phyloP scores from a whole-genome alignment of 352 stramenopile genomes.

The Pythium utonaiense region DNA sequence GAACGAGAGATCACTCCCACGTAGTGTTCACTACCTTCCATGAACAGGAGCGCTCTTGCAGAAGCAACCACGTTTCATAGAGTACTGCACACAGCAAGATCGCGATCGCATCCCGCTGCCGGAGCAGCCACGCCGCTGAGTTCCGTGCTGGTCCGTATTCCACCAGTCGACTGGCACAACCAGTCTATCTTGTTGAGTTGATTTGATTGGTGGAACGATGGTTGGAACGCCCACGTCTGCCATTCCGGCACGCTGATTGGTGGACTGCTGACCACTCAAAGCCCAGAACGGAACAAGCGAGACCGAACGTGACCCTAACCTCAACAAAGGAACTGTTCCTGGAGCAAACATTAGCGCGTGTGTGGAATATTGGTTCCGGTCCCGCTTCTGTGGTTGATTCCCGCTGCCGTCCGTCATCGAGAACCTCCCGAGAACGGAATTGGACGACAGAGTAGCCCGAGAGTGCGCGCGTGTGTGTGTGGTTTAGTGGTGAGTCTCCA shows the following conservation, averaged over 20 bases:
- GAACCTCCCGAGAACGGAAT: slow-evolving; percentile 17
- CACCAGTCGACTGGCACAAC: neutral
- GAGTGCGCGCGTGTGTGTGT: neutral
- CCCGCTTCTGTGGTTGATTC: slow-evolving; percentile 6
- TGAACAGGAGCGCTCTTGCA: too few relatives aligned
- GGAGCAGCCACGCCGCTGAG: too few relatives aligned
- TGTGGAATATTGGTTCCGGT: neutral
- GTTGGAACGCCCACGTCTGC: slow-evolving; percentile 1
- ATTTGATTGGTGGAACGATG: slow-evolving; percentile 3
- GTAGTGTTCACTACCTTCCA: too few relatives aligned
- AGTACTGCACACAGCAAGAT: too few relatives aligned
- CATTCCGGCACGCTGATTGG: neutral
- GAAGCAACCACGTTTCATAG: too few relatives aligned
- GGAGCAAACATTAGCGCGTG: neutral
- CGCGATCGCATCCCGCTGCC: too few relatives aligned
- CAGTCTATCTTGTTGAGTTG: neutral
- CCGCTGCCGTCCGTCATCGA: neutral
- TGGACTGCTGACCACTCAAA: slow-evolving; percentile 7
- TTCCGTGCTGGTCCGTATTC: neutral
- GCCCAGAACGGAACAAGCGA: slow-evolving; percentile 10
- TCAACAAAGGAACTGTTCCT: neutral
- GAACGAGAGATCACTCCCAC: too few relatives aligned
- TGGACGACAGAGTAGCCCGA: neutral
- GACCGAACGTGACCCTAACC: slow-evolving; percentile 1
- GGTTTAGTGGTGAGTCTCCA: neutral